phyloP scores from a whole-genome alignment of 352 stramenopile species.

The Phytophthora cactorum region DNA sequence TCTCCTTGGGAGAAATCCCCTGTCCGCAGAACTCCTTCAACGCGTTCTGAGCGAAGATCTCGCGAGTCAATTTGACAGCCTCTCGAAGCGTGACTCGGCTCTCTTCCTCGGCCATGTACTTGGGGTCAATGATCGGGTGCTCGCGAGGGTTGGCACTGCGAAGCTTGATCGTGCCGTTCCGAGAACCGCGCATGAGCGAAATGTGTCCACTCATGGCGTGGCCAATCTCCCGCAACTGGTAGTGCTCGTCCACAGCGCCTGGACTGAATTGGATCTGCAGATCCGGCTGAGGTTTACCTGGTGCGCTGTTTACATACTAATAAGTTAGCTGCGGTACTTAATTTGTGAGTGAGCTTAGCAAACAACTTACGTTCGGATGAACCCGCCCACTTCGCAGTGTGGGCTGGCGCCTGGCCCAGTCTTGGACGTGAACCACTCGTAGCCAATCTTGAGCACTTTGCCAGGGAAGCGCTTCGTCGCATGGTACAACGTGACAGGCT shows the following conservation, averaged over 20 bases:
- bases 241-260: conserved; percentile 49
- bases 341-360: not conserved
- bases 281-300: conserved; percentile 76
- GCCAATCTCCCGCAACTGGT: conserved; percentile 33
- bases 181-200: conserved; percentile 83
- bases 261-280: conserved; percentile 88
- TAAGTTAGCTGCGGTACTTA: not conserved
- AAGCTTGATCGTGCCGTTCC: conserved; percentile 74
- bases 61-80: conserved; percentile 71
- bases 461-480: conserved; percentile 82
- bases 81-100: conserved; percentile 74
- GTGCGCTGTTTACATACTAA: conserved; percentile 27
- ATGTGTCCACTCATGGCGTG: conserved; percentile 87
- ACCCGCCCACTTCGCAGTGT: conserved; percentile 82
- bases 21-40: conserved; percentile 82
- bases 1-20: conserved; percentile 62
- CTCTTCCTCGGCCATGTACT: conserved; percentile 79
- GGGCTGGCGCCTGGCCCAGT: conserved; percentile 52
- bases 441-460: conserved; percentile 31
- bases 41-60: conserved; percentile 85
- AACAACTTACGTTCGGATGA: conserved; percentile 70
- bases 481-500: conserved; percentile 87
- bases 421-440: no score
- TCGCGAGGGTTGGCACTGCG: conserved; percentile 68
- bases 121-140: conserved; percentile 82